Evolutionary conservation across 75 land plant genomes (phyloP).

Genomic region (Larix kaempferi): DNA sequence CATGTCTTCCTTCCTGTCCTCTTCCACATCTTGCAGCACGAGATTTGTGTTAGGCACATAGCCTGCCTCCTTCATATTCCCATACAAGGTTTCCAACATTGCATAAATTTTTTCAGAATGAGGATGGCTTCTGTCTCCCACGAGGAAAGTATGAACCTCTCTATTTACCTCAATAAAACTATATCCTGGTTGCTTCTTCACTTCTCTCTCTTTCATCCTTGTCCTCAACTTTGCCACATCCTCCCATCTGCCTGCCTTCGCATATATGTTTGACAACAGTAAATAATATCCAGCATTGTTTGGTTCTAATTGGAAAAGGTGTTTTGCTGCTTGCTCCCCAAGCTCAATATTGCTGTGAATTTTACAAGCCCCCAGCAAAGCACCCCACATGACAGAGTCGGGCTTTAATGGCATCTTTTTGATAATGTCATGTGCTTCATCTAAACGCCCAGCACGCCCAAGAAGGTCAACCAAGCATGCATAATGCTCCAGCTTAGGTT

Average conservation of each 20-base stretch:
- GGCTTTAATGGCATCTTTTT: conserved; percentile 45
- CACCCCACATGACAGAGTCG: conserved; percentile 43
- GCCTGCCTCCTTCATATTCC: conserved; percentile 5
- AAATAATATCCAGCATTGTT: neutral
- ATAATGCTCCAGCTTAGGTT: conserved; percentile 20
- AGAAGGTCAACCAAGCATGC: conserved; percentile 39
- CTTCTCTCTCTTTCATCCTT: conserved; percentile 6
- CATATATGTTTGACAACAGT: conserved; percentile 10
- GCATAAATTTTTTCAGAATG: neutral
- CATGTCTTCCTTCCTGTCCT: neutral
- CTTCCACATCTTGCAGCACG: conserved; percentile 1
- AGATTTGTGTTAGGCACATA: conserved; percentile 4
- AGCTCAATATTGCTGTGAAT: neutral
- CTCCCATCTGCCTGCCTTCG: conserved; percentile 19
- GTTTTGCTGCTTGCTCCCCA: neutral
- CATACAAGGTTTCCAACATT: conserved; percentile 2
- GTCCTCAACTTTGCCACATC: conserved; percentile 8
- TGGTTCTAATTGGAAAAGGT: neutral
- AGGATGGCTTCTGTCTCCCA: conserved; percentile 9
- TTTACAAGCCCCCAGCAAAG: conserved; percentile 45
- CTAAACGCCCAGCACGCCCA: conserved; percentile 25
- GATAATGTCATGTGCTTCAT: conserved; percentile 48
- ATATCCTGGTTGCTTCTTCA: conserved; percentile 5
- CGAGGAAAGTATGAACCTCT: conserved; percentile 9
- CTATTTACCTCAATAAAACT: conserved; percentile 19